Conservation (phyloP, 176 grass and related monocot genomes). For the Paspalum notatum region DNA sequence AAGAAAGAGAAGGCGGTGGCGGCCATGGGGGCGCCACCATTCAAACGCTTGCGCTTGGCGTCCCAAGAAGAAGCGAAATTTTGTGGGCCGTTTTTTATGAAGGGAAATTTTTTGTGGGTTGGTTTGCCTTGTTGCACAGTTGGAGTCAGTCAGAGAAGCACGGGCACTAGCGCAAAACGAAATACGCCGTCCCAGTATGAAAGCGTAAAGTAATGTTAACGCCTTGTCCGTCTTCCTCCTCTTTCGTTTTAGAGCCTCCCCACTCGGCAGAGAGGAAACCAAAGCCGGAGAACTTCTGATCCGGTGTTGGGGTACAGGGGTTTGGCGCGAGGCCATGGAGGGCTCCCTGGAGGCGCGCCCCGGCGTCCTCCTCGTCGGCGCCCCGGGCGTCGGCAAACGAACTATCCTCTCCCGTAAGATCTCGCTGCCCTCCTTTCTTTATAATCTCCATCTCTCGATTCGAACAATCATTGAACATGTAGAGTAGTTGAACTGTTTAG, state of each 20-base stretch:
- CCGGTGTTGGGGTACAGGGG: constrained; percentile 33
- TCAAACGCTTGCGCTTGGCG: constrained; percentile 43
- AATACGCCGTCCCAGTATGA: background rate
- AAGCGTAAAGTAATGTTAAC: background rate
- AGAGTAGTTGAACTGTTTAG: background rate
- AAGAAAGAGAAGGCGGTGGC: constrained; percentile 37
- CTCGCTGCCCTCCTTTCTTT: constrained; percentile 17
- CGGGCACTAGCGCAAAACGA: background rate
- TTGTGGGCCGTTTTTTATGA: background rate
- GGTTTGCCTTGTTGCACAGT: background rate
- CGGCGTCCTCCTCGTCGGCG: constrained; percentile 75
- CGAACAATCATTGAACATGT: background rate
- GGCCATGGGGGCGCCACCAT: constrained; percentile 83
- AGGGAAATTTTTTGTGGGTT: background rate
- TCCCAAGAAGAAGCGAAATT: background rate
- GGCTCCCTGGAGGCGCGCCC: constrained; percentile 74
- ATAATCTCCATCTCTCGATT: constrained; percentile 24
- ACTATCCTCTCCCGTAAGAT: constrained; percentile 84
- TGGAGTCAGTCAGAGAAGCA: background rate
- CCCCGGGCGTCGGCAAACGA: constrained; percentile 83
- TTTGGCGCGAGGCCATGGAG: constrained; percentile 41
- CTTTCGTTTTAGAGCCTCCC: background rate
- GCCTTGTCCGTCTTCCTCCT: constrained; percentile 12
- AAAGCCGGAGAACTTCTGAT: constrained; percentile 8
- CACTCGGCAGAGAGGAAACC: background rate